Conservation (phyloP, 306 rosid species). For the Myrica gale region DNA sequence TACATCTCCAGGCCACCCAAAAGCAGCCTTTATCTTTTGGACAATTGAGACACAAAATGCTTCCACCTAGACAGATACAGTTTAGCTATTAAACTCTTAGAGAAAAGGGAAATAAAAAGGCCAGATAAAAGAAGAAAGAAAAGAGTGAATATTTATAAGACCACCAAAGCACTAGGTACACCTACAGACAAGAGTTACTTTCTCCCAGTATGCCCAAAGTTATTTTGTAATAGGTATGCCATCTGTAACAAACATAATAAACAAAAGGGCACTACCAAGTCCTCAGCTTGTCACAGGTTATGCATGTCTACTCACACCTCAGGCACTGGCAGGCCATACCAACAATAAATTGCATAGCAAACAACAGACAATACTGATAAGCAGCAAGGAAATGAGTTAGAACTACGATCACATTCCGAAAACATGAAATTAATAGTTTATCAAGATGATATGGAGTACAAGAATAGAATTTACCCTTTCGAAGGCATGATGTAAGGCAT, state of each 20-base stretch:
- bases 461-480: neutral
- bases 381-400: neutral
- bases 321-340: neutral
- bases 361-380: neutral
- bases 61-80: constrained; percentile 57
- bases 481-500: neutral
- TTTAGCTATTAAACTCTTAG: constrained; percentile 22
- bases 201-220: neutral
- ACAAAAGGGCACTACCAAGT: neutral
- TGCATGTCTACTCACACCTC: neutral
- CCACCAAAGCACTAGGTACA: neutral
- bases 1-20: constrained; percentile 69
- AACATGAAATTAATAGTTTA: neutral
- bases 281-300: neutral
- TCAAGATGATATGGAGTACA: neutral
- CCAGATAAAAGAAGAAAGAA: constrained; percentile 9
- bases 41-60: constrained; percentile 55
- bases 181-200: neutral
- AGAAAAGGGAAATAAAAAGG: constrained; percentile 12
- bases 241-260: neutral
- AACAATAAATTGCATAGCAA: neutral
- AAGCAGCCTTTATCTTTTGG: constrained; percentile 57
- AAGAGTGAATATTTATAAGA: neutral
- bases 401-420: neutral
- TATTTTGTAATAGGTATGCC: neutral